A percentile compares a stretch with the other conserved stretches of the same genome.
Conservation (phyloP, 2,329 filamentous ascomycete genomes). For the Coleophoma cylindrospora region DNA sequence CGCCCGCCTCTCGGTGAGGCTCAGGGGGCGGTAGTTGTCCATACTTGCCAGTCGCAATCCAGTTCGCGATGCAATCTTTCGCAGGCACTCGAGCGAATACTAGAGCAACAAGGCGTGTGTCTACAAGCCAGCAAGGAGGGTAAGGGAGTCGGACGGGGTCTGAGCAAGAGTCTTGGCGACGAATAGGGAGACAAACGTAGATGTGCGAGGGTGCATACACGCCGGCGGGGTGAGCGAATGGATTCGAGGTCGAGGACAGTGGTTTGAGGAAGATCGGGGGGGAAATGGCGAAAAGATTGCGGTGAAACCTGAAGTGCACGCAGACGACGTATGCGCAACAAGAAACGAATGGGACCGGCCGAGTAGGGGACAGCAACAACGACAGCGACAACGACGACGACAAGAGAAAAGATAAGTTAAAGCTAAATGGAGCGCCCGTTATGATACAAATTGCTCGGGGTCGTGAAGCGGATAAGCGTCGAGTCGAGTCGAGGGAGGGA, state of each 20-base stretch:
- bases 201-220: background rate
- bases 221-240: background rate
- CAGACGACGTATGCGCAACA: background rate
- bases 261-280: background rate
- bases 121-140: too few relatives aligned
- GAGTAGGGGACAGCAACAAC: background rate
- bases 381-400: too few relatives aligned
- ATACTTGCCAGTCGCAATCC: slow-evolving; percentile 9
- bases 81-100: background rate
- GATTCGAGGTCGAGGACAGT: background rate
- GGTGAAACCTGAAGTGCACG: background rate
- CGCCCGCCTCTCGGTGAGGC: slow-evolving; percentile 57
- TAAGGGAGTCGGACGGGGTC: too few relatives aligned
- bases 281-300: background rate
- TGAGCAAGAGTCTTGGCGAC: too few relatives aligned
- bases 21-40: slow-evolving; percentile 40
- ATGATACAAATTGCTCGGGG: background rate
- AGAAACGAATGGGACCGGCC: background rate
- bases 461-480: background rate
- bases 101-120: background rate
- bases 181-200: too few relatives aligned
- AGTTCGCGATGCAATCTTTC: background rate
- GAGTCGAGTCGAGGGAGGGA: background rate
- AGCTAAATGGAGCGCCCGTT: background rate
- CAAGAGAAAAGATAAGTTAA: too few relatives aligned